Conservation (phyloP, 202 grass and related monocot species). For the Eragrostis tef region DNA sequence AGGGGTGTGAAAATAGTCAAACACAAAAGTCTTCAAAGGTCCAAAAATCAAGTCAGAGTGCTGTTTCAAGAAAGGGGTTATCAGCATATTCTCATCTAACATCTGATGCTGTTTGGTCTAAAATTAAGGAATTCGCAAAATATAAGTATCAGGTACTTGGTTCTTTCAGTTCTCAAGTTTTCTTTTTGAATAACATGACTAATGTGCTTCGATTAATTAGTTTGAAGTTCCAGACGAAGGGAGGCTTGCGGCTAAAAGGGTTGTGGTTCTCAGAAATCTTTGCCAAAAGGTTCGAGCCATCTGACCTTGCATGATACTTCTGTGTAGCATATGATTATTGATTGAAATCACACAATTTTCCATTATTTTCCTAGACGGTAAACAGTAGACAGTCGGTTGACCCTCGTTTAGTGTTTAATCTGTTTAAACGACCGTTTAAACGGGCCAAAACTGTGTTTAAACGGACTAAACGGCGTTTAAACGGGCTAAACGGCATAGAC, state of each 20-base stretch:
- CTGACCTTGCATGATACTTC: conserved; percentile 12
- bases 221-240: conserved; percentile 80
- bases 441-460: no score
- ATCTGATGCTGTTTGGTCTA: conserved; percentile 73
- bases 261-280: conserved; percentile 85
- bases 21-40: conserved; percentile 55
- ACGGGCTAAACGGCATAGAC: no score
- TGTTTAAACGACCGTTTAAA: no score
- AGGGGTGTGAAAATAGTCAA: conserved; percentile 60
- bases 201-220: conserved; percentile 49
- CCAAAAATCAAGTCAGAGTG: conserved; percentile 53
- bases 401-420: no score
- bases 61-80: conserved; percentile 57
- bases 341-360: no score
- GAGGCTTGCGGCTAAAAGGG: conserved; percentile 61
- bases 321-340: background rate
- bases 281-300: conserved; percentile 75
- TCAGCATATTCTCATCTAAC: conserved; percentile 62
- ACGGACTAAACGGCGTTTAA: no score
- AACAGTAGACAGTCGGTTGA: no score
- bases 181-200: conserved; percentile 21
- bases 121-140: conserved; percentile 78
- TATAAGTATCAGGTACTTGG: conserved; percentile 89
- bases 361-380: no score
- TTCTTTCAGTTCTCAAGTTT: conserved; percentile 17